Conservation (phyloP, 1,284 basidiomycete species). For the Fomitopsis betulina region DNA sequence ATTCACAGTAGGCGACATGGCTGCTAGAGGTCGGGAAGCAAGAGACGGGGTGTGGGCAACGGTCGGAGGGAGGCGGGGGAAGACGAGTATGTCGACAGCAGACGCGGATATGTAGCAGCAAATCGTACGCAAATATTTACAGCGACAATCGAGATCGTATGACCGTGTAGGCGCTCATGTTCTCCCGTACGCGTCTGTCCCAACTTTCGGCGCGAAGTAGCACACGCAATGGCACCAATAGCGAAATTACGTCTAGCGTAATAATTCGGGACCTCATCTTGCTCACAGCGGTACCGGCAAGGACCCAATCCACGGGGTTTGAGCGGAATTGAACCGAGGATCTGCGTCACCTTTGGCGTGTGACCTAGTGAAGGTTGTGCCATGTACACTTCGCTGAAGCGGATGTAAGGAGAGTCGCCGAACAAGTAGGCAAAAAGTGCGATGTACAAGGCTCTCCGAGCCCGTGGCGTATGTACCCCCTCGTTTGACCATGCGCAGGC, state of each 20-base stretch:
- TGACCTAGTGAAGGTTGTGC: too few species aligned
- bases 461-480: too few species aligned
- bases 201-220: too few species aligned
- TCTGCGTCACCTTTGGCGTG: too few species aligned
- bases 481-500: too few species aligned
- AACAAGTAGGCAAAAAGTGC: background rate
- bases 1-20: conserved; percentile 59
- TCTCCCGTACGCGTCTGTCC: background rate
- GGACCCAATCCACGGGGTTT: too few species aligned
- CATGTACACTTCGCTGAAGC: too few species aligned
- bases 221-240: background rate
- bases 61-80: background rate
- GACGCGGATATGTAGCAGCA: background rate
- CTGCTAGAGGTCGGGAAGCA: background rate
- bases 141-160: background rate
- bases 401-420: background rate
- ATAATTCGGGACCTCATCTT: too few species aligned
- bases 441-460: too few species aligned
- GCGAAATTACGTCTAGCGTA: too few species aligned
- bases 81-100: background rate
- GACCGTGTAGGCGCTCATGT: background rate
- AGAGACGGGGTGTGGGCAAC: background rate
- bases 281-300: too few species aligned
- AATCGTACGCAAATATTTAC: background rate
- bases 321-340: too few species aligned